Base-by-base conservation (phyloP, 78 protist genomes). In the Guillardia theta region DNA sequence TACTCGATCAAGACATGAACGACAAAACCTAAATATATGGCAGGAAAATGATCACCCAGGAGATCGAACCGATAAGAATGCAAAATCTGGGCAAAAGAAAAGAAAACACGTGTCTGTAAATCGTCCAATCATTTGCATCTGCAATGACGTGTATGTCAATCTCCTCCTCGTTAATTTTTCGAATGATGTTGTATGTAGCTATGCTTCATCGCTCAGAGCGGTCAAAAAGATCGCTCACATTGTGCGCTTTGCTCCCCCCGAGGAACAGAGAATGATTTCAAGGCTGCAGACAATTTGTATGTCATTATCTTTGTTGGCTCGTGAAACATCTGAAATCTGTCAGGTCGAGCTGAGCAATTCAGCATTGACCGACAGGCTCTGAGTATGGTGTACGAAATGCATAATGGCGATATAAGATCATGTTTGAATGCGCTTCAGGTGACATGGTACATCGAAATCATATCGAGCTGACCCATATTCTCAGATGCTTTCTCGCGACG, bases 81-180 rank as follows among this genome's bases (percentile, higher is more conserved):
- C n/a, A n/a, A 58, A 58, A 6, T 24, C 39, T 0, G 70, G 70
- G 70, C 21, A 58, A 30, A 58, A 58, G 70, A 58, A 58, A 30
- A 58, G 27, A 30, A 30, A 58, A 30, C 70, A 93, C 19, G 50
- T 44, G 44, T 94, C n/a, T n/a, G n/a, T 92, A 15, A 78, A 39
- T 0, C 95, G 98, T 64, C 98, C 98, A 5, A 95, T 97, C 48
- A 95, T 97, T 48, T 97, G 98, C 95, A 95, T 97, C 95, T 96
- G 97, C 93, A 97, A 97, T 88, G 95, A 97, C 95, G 96, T 77
- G 48, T 96, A 48, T 64, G 96, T 58, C 24, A 95, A 93, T 45
- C 64, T 94, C 50, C 93, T 96, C 27, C 80, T 58, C 27, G 27
- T 6, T 58, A 9, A 0, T 30, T 0, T 58, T 24, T 30, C 27